phyloP scores from a whole-genome alignment of 164 flowering plant genomes.

The Kingdonia uniflora region DNA sequence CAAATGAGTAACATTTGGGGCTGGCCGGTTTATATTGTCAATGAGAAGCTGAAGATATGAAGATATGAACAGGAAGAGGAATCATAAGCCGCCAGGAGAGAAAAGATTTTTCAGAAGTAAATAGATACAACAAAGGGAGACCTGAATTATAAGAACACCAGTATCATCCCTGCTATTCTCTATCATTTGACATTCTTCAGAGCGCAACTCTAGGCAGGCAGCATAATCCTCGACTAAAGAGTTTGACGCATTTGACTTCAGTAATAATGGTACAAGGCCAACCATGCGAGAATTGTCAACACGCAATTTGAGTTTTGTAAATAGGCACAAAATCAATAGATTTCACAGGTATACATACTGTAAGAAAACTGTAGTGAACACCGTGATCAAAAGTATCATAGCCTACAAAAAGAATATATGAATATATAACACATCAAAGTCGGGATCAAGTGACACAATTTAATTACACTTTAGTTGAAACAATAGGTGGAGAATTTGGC shows the following conservation, averaged over 20 bases:
- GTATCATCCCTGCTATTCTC: conserved; percentile 69
- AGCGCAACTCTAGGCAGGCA: conserved; percentile 79
- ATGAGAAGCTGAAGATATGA: conserved; percentile 69
- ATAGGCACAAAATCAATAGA: too few species aligned
- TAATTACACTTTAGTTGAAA: too few species aligned
- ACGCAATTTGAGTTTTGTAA: too few species aligned
- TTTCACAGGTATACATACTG: too few species aligned
- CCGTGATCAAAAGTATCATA: too few species aligned
- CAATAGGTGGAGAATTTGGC: too few species aligned
- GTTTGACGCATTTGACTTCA: conserved; percentile 67
- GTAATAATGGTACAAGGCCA: conserved; percentile 74
- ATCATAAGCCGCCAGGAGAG: not conserved
- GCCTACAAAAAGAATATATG: too few species aligned
- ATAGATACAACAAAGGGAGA: conserved; percentile 6
- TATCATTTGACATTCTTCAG: conserved; percentile 58
- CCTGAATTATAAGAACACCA: conserved; percentile 91
- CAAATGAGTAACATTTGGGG: conserved; percentile 87
- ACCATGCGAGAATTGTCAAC: conserved; percentile 72
- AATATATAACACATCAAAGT: too few species aligned
- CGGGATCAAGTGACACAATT: too few species aligned
- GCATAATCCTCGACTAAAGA: conserved; percentile 92
- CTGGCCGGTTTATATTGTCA: conserved; percentile 80
- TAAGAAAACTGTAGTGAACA: too few species aligned
- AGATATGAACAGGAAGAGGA: not conserved
- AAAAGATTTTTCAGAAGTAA: conserved; percentile 6